Percentiles rank a stretch among this genome's conserved stretches.
These are phyloP conservation scores for Alternaria sp. DNA, from an alignment of 2,329 filamentous ascomycete genomes.

Conservation along the genomic window DNA sequence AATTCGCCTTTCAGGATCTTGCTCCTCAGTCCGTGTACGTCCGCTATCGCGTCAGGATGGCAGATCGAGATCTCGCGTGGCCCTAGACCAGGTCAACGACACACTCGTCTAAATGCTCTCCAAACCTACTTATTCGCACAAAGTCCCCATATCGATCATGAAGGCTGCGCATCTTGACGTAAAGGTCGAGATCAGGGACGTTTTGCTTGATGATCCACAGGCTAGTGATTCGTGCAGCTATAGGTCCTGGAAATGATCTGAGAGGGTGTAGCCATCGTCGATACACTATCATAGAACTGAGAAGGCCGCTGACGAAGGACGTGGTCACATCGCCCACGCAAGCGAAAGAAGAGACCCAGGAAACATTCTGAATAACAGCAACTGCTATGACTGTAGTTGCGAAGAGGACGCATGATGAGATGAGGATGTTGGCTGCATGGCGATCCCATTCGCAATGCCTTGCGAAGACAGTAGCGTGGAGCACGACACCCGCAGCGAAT, in stretches of 20 bases:
- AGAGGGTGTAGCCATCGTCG: slow-evolving; percentile 6
- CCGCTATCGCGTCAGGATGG: slow-evolving; percentile 25
- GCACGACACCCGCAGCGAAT: slow-evolving; percentile 4
- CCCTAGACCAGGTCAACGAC: slow-evolving; percentile 1
- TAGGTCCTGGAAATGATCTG: background rate
- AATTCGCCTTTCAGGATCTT: slow-evolving; percentile 32
- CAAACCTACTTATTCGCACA: slow-evolving; percentile 26
- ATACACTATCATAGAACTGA: slow-evolving; percentile 13
- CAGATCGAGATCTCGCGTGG: slow-evolving; percentile 33
- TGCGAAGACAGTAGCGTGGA: slow-evolving; percentile 6
- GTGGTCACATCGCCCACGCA: background rate
- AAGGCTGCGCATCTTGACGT: slow-evolving; percentile 16
- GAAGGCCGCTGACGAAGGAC: slow-evolving; percentile 1
- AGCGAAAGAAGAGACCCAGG: background rate
- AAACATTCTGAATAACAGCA: background rate
- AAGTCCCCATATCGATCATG: slow-evolving; percentile 25
- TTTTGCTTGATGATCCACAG: background rate
- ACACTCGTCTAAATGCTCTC: background rate
- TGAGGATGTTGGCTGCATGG: background rate
- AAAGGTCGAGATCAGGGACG: slow-evolving; percentile 12
- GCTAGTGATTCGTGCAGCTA: background rate
- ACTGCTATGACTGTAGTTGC: background rate
- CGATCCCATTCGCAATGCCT: slow-evolving; percentile 14
- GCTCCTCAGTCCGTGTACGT: slow-evolving; percentile 25
- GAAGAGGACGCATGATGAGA: background rate